These are phyloP conservation scores for Diaporthe destruens DNA, from an alignment of 2,329 filamentous ascomycete genomes.

Conservation along the genomic window DNA sequence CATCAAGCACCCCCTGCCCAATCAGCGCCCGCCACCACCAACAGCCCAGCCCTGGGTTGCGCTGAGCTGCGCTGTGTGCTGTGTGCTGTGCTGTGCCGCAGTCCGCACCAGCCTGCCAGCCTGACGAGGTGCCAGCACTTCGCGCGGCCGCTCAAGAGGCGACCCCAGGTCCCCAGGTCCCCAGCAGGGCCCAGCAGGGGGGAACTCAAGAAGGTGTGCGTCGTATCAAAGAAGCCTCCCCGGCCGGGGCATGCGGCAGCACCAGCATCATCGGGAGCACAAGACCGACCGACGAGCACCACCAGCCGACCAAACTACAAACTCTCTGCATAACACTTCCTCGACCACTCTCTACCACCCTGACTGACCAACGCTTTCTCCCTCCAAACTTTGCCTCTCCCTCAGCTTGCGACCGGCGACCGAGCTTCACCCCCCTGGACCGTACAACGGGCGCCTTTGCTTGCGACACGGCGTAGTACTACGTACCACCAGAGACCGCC, in stretches of 20 bases:
- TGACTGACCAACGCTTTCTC: background rate
- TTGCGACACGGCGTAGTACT: slow-evolving; percentile 35
- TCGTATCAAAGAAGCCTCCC: slow-evolving; percentile 28
- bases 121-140: slow-evolving; percentile 30
- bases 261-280: slow-evolving; percentile 34
- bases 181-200: slow-evolving; percentile 5
- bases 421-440: slow-evolving; percentile 4
- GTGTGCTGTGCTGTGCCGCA: slow-evolving; percentile 34
- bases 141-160: slow-evolving; percentile 30
- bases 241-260: slow-evolving; percentile 25
- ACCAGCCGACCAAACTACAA: slow-evolving; percentile 34
- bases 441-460: slow-evolving; percentile 10
- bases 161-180: slow-evolving; percentile 7
- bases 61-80: slow-evolving; percentile 18
- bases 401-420: slow-evolving; percentile 14
- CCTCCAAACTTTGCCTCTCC: background rate
- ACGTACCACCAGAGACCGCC: slow-evolving; percentile 32
- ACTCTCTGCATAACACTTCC: slow-evolving; percentile 14
- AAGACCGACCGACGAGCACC: slow-evolving; percentile 21
- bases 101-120: background rate
- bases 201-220: slow-evolving; percentile 25
- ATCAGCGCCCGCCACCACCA: slow-evolving; percentile 22
- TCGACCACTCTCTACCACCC: background rate
- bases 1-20: slow-evolving; percentile 13
- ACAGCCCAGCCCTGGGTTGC: slow-evolving; percentile 21